Conservation (phyloP, 1,139 yeast genomes). For the Pichia sp. region DNA sequence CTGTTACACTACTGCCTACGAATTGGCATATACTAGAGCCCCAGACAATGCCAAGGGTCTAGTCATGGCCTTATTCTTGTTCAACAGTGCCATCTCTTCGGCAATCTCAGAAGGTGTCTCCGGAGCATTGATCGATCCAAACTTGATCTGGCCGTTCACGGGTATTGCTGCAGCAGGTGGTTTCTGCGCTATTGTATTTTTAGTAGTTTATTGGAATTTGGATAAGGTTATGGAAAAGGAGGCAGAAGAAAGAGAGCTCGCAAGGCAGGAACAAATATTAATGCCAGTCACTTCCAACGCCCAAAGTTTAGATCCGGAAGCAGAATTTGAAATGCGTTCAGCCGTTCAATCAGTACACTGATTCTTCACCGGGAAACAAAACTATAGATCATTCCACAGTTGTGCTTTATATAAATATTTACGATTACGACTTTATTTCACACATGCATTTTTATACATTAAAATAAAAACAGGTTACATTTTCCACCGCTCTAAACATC, state of each 20-base stretch:
- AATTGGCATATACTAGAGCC: conserved; percentile 64
- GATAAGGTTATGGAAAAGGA: conserved; percentile 49
- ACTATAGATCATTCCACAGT: neutral
- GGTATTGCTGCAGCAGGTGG: conserved; percentile 47
- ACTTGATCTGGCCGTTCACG: conserved; percentile 52
- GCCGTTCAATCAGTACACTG: conserved; percentile 3
- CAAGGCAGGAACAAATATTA: neutral
- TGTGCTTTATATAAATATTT: neutral
- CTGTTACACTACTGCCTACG: conserved; percentile 63
- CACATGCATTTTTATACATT: neutral
- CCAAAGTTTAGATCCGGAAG: conserved; percentile 1
- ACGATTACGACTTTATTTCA: neutral
- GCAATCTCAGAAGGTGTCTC: conserved; percentile 54
- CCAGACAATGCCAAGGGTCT: conserved; percentile 59
- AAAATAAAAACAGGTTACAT: neutral
- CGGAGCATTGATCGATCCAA: conserved; percentile 51
- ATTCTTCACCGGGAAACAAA: neutral
- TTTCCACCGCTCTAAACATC: too few relatives aligned
- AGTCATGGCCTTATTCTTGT: conserved; percentile 64
- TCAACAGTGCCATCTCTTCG: conserved; percentile 55
- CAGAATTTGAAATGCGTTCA: conserved; percentile 10
- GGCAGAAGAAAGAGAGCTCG: conserved; percentile 13
- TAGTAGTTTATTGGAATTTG: conserved; percentile 48
- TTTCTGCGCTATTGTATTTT: conserved; percentile 41
- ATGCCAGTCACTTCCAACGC: conserved; percentile 31